Conservation (phyloP, 768 basidiomycete genomes). For the Amanita subjunquillea region DNA sequence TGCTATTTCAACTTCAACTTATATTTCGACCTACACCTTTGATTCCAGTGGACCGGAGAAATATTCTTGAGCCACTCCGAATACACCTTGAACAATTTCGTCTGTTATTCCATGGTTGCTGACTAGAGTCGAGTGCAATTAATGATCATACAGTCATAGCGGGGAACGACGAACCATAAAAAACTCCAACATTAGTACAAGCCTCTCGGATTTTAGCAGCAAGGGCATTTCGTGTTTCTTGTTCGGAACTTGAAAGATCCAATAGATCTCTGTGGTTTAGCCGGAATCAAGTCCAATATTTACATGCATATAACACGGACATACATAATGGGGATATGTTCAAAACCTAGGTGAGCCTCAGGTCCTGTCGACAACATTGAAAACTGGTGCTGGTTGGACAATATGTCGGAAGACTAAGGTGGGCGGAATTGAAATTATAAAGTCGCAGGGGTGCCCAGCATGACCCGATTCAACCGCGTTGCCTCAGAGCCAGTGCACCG, state of each 20-base stretch:
- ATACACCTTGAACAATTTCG: not conserved
- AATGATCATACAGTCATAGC: not conserved
- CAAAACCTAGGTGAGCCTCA: too few relatives aligned
- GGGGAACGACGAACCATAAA: not conserved
- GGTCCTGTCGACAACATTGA: too few relatives aligned
- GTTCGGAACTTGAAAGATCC: not conserved
- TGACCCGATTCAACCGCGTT: not conserved
- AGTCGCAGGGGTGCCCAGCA: not conserved
- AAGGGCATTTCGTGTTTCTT: not conserved
- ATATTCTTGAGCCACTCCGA: not conserved
- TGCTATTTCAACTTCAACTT: not conserved
- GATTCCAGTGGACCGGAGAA: not conserved
- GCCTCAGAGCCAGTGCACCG: not conserved
- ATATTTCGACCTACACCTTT: not conserved
- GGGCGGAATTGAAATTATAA: not conserved
- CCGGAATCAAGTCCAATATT: too few relatives aligned
- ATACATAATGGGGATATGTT: too few relatives aligned
- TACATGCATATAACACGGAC: too few relatives aligned
- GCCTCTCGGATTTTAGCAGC: not conserved
- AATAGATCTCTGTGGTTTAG: not conserved
- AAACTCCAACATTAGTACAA: not conserved
- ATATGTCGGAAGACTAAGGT: too few relatives aligned
- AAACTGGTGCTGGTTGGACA: too few relatives aligned
- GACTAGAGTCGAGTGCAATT: not conserved
- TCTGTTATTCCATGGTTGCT: not conserved